A percentile compares a stretch with the other conserved stretches of the same genome.
These are phyloP conservation scores for Candida mesenterica DNA, from an alignment of 1,139 yeast genomes.

Conservation along the genomic window DNA sequence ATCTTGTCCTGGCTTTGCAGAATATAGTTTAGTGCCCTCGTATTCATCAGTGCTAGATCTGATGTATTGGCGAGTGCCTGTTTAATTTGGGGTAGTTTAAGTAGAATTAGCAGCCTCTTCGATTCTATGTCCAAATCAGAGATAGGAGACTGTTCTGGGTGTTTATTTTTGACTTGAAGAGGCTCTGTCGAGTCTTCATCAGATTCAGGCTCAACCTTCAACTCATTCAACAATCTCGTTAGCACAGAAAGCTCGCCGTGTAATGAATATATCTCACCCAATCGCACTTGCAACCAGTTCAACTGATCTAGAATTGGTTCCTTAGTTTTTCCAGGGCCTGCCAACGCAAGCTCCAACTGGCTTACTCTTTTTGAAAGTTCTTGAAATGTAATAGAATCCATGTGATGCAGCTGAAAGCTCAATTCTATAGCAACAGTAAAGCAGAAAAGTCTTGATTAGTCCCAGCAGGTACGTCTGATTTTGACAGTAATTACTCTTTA, in stretches of 20 bases:
- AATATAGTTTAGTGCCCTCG: constrained; percentile 21
- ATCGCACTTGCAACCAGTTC: constrained; percentile 14
- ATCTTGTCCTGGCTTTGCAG: constrained; percentile 18
- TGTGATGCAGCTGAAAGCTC: too few species aligned
- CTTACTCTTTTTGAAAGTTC: constrained; percentile 8
- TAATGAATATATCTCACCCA: constrained; percentile 17
- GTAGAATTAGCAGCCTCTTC: constrained; percentile 21
- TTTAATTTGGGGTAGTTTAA: constrained; percentile 21
- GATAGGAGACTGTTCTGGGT: too few species aligned
- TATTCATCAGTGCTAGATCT: constrained; percentile 24
- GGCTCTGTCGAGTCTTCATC: constrained; percentile 4
- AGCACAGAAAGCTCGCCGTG: constrained; percentile 24
- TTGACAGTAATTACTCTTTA: too few species aligned
- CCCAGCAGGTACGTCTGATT: too few species aligned
- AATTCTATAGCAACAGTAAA: too few species aligned
- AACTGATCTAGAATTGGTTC: constrained; percentile 14
- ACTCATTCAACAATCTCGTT: constrained; percentile 20
- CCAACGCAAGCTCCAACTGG: constrained; percentile 9
- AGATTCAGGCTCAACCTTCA: constrained; percentile 16
- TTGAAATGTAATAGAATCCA: constrained; percentile 9
- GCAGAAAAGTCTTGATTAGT: too few species aligned
- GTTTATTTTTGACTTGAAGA: too few species aligned
- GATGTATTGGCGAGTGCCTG: constrained; percentile 21
- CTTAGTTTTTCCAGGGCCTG: constrained; percentile 5
- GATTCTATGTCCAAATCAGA: constrained; percentile 9